A percentile compares a stretch with the other conserved stretches of the same genome.
These are phyloP conservation scores for Taphrina wiesneri DNA, from an alignment of 1,139 yeast species.

Conservation along the genomic window DNA sequence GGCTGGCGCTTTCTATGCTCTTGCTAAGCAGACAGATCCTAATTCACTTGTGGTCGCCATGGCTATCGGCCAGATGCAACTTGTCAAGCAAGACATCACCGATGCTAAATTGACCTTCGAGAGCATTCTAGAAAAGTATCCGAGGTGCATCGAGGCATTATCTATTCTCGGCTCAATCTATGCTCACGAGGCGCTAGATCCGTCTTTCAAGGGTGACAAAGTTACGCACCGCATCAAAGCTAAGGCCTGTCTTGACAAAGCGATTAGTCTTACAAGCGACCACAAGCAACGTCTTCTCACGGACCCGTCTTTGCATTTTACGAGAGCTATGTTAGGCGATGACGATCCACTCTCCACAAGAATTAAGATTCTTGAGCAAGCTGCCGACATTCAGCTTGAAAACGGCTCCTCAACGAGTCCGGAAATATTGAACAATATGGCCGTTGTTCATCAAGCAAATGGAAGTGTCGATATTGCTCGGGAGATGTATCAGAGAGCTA, in stretches of 20 bases:
- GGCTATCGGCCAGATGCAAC: constrained; percentile 85
- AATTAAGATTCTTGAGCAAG: constrained; percentile 56
- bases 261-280: constrained; percentile 58
- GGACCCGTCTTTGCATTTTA: constrained; percentile 38
- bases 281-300: constrained; percentile 53
- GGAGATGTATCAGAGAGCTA: constrained; percentile 57
- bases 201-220: constrained; percentile 35
- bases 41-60: constrained; percentile 63
- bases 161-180: constrained; percentile 76
- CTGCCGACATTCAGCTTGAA: constrained; percentile 49
- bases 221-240: constrained; percentile 39
- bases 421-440: constrained; percentile 77
- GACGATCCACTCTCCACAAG: constrained; percentile 48
- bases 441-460: constrained; percentile 74
- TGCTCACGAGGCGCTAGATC: constrained; percentile 49
- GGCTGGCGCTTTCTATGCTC: constrained; percentile 73
- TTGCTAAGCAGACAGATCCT: constrained; percentile 49
- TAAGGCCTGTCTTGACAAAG: constrained; percentile 62
- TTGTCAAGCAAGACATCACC: constrained; percentile 68
- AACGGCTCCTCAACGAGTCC: constrained; percentile 57
- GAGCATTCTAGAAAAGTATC: constrained; percentile 63
- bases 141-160: constrained; percentile 72
- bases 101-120: constrained; percentile 88
- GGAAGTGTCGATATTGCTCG: constrained; percentile 59
- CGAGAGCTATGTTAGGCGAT: constrained; percentile 53